A percentile compares a stretch with the other conserved stretches of the same genome.
phyloP scores from a whole-genome alignment of 768 basidiomycete species.

The Tubosaeta sp. region DNA sequence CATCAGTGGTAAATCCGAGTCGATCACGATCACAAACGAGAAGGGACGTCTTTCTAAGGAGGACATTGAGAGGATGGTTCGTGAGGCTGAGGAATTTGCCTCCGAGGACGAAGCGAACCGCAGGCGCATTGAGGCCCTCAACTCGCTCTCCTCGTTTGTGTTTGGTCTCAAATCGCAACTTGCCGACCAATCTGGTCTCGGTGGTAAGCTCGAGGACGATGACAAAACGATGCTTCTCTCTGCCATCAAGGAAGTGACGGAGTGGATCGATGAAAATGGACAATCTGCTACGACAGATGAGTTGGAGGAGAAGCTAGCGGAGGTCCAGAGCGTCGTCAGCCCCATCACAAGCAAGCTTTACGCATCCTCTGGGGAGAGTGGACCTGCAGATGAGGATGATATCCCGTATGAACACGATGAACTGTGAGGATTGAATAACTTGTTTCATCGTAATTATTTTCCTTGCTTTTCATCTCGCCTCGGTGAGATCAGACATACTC shows the following conservation, averaged over 20 bases:
- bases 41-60: constrained; percentile 88
- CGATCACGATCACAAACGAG: constrained; percentile 93
- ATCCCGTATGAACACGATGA: constrained; percentile 50
- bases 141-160: constrained; percentile 74
- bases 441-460: constrained; percentile 6
- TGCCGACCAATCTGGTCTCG: constrained; percentile 82
- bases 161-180: constrained; percentile 87
- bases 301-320: constrained; percentile 82
- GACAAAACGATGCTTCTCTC: constrained; percentile 82
- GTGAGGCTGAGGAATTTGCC: constrained; percentile 88
- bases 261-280: constrained; percentile 89
- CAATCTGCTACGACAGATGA: constrained; percentile 76
- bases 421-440: constrained; percentile 32
- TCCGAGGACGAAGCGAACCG: constrained; percentile 74
- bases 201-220: constrained; percentile 77
- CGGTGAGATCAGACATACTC: background rate
- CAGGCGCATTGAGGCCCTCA: constrained; percentile 83
- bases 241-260: constrained; percentile 81
- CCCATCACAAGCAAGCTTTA: constrained; percentile 88
- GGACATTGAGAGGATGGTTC: constrained; percentile 95
- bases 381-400: constrained; percentile 38
- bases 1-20: constrained; percentile 73
- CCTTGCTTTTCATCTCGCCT: background rate
- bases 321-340: constrained; percentile 70
- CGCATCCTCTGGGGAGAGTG: constrained; percentile 38